Evolutionary conservation across 164 flowering plant genomes (phyloP).

Genomic region (Kalanchoe fedtschenkoi): DNA sequence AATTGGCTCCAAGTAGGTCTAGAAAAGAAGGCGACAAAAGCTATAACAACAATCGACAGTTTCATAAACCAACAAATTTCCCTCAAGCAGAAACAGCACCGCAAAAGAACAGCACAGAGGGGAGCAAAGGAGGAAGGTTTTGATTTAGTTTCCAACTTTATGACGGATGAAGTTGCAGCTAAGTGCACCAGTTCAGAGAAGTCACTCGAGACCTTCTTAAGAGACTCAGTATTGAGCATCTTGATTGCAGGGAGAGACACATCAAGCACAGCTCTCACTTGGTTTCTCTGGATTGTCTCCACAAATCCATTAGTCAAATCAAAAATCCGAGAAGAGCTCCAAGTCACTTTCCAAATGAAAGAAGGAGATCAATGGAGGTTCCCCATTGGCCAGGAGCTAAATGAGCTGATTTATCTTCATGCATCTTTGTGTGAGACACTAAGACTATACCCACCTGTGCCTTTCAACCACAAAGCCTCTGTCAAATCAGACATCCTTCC

Average conservation of each 20-base stretch:
- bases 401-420: constrained; percentile 17
- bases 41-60: constrained; percentile 8
- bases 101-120: too few species aligned
- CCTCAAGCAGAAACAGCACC: constrained; percentile 3
- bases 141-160: constrained; percentile 16
- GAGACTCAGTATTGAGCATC: constrained; percentile 33
- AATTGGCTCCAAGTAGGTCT: constrained; percentile 17
- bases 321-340: constrained; percentile 35
- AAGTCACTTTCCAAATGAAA: neutral
- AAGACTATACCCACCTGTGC: constrained; percentile 33
- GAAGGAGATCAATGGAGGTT: neutral
- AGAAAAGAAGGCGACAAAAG: constrained; percentile 13
- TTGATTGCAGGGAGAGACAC: constrained; percentile 53
- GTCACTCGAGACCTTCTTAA: constrained; percentile 22
- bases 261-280: constrained; percentile 32
- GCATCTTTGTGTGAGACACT: constrained; percentile 28
- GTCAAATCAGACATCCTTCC: constrained; percentile 25
- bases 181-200: neutral
- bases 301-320: constrained; percentile 28
- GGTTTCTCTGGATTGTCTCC: constrained; percentile 46
- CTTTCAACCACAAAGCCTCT: constrained; percentile 19
- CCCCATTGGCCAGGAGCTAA: constrained; percentile 7
- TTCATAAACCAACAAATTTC: neutral
- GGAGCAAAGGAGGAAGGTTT: constrained; percentile 2
- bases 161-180: constrained; percentile 1